These are phyloP conservation scores for Rhypophila decipiens DNA, from an alignment of 495 filamentous ascomycete species.

Conservation along the genomic window DNA sequence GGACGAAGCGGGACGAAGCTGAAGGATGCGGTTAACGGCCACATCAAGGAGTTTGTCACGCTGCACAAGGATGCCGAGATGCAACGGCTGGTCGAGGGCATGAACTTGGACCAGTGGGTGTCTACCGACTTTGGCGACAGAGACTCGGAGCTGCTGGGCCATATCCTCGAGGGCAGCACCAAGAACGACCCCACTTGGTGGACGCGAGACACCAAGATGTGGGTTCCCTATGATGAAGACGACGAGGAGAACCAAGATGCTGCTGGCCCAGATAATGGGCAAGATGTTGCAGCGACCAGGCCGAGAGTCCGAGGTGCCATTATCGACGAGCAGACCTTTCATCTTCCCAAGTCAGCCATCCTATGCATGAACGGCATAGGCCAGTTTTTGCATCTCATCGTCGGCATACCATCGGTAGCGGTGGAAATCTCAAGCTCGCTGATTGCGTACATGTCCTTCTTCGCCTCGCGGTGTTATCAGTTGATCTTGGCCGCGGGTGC, in stretches of 20 bases:
- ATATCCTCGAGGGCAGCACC: conserved; percentile 73
- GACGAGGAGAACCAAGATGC: conserved; percentile 16
- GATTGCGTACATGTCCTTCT: conserved; percentile 66
- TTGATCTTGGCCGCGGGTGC: conserved; percentile 93
- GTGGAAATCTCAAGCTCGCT: conserved; percentile 67
- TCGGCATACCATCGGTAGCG: conserved; percentile 81
- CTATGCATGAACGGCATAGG: conserved; percentile 74
- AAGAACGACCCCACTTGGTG: conserved; percentile 81
- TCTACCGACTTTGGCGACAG: conserved; percentile 74
- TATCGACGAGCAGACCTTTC: conserved; percentile 78
- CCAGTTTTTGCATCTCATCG: conserved; percentile 72
- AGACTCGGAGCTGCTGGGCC: conserved; percentile 55
- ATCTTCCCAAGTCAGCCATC: conserved; percentile 76
- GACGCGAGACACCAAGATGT: conserved; percentile 64
- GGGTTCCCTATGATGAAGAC: conserved; percentile 47
- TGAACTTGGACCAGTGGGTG: conserved; percentile 89
- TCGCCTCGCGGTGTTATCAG: conserved; percentile 90
- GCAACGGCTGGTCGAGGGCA: conserved; percentile 69
- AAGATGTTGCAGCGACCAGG: conserved; percentile 52
- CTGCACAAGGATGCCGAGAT: conserved; percentile 69
- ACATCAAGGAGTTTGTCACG: conserved; percentile 84
- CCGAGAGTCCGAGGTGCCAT: conserved; percentile 65
- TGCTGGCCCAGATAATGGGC: not conserved
- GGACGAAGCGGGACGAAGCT: conserved; percentile 77
- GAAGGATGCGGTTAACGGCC: conserved; percentile 82